Percentiles rank a stretch among this genome's conserved stretches.
These are phyloP conservation scores for Fusarium tuaranense DNA, from an alignment of 2,329 filamentous ascomycete species.

Conservation along the genomic window DNA sequence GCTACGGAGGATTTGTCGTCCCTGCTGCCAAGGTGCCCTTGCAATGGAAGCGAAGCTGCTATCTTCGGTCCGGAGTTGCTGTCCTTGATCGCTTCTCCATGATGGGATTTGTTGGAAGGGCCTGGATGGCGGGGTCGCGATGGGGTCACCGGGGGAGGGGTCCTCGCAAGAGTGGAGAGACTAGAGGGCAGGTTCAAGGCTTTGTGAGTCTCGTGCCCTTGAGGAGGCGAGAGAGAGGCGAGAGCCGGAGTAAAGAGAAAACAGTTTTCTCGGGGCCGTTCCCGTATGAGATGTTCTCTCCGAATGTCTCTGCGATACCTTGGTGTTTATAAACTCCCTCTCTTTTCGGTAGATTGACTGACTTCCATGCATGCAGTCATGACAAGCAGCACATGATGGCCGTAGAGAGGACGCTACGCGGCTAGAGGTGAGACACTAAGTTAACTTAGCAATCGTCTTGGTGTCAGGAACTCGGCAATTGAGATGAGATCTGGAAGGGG, in stretches of 20 bases:
- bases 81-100: neutral
- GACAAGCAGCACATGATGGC: constrained; percentile 27
- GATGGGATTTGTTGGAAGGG: neutral
- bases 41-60: neutral
- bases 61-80: neutral
- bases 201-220: neutral
- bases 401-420: constrained; percentile 11
- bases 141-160: constrained; percentile 24
- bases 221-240: constrained; percentile 2
- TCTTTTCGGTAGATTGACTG: neutral
- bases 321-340: neutral
- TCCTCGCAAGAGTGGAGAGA: constrained; percentile 15
- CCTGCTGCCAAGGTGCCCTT: neutral
- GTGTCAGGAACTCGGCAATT: constrained; percentile 29
- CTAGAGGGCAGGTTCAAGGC: neutral
- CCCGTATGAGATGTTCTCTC: neutral
- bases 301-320: neutral
- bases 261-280: neutral
- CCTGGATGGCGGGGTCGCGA: constrained; percentile 22
- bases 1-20: neutral
- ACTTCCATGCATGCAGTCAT: constrained; percentile 10
- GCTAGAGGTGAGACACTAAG: constrained; percentile 17
- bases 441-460: neutral
- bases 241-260: neutral
- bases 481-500: constrained; percentile 20